These are phyloP conservation scores for Leptographium flavum DNA, from an alignment of 2,329 filamentous ascomycete genomes.

Conservation along the genomic window DNA sequence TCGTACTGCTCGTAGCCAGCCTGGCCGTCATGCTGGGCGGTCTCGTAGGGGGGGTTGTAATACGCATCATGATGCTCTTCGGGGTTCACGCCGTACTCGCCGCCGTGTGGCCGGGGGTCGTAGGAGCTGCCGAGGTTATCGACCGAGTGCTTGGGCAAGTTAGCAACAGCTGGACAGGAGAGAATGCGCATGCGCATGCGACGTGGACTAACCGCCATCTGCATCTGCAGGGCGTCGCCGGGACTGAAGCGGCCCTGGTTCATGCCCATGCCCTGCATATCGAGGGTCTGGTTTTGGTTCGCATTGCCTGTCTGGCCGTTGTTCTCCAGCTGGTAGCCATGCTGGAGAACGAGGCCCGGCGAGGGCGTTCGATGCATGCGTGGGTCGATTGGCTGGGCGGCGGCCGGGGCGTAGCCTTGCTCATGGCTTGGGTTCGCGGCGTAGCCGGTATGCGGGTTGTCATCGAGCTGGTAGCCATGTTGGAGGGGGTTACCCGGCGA, in stretches of 20 bases:
- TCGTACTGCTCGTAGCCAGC: constrained; percentile 50
- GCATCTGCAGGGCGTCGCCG: constrained; percentile 65
- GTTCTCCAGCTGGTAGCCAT: constrained; percentile 73
- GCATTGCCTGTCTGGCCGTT: constrained; percentile 45
- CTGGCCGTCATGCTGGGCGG: constrained; percentile 37
- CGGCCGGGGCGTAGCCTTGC: neutral
- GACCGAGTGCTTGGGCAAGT: constrained; percentile 31
- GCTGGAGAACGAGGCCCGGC: constrained; percentile 58
- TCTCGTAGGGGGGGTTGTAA: constrained; percentile 67
- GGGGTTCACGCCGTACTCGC: constrained; percentile 65
- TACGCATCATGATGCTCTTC: constrained; percentile 80
- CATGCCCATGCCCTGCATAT: constrained; percentile 34
- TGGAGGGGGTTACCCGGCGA: constrained; percentile 63
- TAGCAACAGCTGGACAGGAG: neutral
- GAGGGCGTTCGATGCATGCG: constrained; percentile 54
- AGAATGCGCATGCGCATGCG: neutral
- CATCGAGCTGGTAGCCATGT: constrained; percentile 69
- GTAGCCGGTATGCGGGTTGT: constrained; percentile 51
- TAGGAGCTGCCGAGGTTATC: constrained; percentile 34
- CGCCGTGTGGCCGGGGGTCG: constrained; percentile 31
- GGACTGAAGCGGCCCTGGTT: constrained; percentile 36
- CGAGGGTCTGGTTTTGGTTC: constrained; percentile 35
- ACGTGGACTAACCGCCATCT: constrained; percentile 58
- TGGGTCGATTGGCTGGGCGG: constrained; percentile 31
- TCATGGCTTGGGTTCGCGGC: constrained; percentile 39